These are phyloP conservation scores for Grigorovia transvaalensis DNA, from an alignment of 805 yeast species.

Conservation along the genomic window DNA sequence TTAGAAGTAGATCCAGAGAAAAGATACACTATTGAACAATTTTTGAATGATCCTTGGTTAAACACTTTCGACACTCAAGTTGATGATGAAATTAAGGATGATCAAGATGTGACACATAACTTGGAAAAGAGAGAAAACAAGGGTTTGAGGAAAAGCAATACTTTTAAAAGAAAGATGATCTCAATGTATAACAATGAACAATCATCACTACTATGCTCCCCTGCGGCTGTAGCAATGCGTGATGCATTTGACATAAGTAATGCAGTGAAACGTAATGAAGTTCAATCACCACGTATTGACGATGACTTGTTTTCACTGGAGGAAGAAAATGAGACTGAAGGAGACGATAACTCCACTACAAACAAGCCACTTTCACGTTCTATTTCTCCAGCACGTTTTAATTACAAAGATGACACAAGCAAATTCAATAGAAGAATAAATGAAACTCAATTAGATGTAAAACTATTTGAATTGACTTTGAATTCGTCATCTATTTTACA, in stretches of 20 bases:
- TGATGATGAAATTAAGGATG: background rate
- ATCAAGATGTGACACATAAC: background rate
- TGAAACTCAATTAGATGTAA: conserved; percentile 10
- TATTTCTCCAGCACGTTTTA: background rate
- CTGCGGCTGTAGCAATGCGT: conserved; percentile 70
- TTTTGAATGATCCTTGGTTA: conserved; percentile 65
- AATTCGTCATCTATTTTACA: conserved; percentile 33
- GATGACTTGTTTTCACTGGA: conserved; percentile 1
- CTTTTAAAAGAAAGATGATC: conserved; percentile 9
- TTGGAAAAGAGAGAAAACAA: conserved; percentile 2
- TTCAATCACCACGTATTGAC: conserved; percentile 30
- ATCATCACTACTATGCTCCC: conserved; percentile 37
- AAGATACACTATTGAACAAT: conserved; percentile 58
- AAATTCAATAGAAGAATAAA: conserved; percentile 5
- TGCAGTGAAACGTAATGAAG: conserved; percentile 75
- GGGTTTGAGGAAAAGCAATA: conserved; percentile 8
- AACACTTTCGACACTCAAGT: conserved; percentile 16
- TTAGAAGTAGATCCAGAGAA: conserved; percentile 59
- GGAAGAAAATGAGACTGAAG: conserved; percentile 6
- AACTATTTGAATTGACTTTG: conserved; percentile 29
- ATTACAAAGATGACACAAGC: conserved; percentile 5
- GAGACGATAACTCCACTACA: conserved; percentile 8
- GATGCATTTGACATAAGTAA: conserved; percentile 82
- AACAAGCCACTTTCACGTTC: background rate
- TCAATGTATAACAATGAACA: conserved; percentile 10